Evolutionary conservation across 202 grass and related monocot species (phyloP), one percentile per base, ranked within the genome.

Genomic region (Zoysia matrella): DNA sequence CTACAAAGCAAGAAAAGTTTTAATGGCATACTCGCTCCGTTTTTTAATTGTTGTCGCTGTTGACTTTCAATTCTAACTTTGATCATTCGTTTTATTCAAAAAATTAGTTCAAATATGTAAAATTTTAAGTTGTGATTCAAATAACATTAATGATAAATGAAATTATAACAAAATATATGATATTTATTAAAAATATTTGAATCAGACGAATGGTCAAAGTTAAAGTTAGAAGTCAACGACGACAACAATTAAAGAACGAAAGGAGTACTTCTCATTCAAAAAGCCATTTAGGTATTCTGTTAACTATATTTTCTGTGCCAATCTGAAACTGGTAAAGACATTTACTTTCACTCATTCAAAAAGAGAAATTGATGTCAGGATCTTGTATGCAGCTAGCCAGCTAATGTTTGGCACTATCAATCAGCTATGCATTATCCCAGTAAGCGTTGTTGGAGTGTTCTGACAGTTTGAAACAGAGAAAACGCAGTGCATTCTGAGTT

Each of bases 401-500:
- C 6, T 4, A 47, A 47, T 41, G 12, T 55, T 75, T 7, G 2
- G 2, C 30, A 36, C 30, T 22, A 73, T 10, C 54, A 54, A 49
- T 11, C 60, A 46, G 64, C 7, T 71, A 64, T 42, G 6, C 10
- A 48, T 8, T 70, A 55, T 41, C 3, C 12, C 5, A 8, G 54
- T 70, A n/a, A 51, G 44, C 4, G 15, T 75, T 58, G 44, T 47
- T 16, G 39, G 74, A 53, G 53, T 61, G 22, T 18, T 60, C 2
- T 85, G 7, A 10, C 74, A 67, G 46, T 54, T 63, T 16, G 6
- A 76, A 65, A 6, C 65, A 51, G 71, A 50, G 30, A 0, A 71
- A 81, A 58, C 4, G 14, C 47, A 60, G 10, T n/a, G 7, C 78
- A 81, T 42, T 60, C 40, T 81, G 6, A 67, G 79, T 52, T 18